phyloP scores from a whole-genome alignment of 129 eudicot genomes.

The Oenanthe sinensis region DNA sequence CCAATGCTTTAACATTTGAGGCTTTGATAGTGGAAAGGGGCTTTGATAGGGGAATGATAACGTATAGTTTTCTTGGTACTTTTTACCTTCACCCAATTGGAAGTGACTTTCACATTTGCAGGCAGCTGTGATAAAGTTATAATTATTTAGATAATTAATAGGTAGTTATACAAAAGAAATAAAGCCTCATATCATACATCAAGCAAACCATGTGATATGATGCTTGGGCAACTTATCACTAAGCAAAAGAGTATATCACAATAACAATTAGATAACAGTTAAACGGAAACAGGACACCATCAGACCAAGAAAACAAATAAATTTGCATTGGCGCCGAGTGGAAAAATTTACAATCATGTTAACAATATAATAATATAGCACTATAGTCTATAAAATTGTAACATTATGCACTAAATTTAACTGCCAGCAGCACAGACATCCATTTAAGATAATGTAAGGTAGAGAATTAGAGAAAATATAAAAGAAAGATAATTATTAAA shows the following conservation, averaged over 20 bases:
- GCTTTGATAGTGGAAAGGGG: too few species aligned
- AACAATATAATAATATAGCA: neutral
- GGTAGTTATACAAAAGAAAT: neutral
- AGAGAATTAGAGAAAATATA: too few species aligned
- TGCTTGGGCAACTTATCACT: neutral
- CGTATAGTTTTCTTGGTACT: too few species aligned
- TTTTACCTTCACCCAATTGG: too few species aligned
- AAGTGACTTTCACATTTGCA: too few species aligned
- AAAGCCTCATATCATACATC: slow-evolving; percentile 5
- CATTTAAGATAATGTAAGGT: neutral
- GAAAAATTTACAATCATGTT: neutral
- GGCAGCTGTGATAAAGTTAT: too few species aligned
- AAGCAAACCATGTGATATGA: slow-evolving; percentile 7
- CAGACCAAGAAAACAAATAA: neutral
- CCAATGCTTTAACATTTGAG: too few species aligned
- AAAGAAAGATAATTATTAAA: neutral
- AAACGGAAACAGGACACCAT: neutral
- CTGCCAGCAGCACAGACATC: neutral
- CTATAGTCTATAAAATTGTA: neutral
- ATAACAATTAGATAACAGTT: neutral
- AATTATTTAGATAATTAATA: neutral
- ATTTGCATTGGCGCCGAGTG: neutral
- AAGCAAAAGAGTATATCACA: neutral
- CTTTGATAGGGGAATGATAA: too few species aligned
- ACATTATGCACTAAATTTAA: neutral